phyloP scores from a whole-genome alignment of 164 flowering plant species.

The Litsea cubeba region DNA sequence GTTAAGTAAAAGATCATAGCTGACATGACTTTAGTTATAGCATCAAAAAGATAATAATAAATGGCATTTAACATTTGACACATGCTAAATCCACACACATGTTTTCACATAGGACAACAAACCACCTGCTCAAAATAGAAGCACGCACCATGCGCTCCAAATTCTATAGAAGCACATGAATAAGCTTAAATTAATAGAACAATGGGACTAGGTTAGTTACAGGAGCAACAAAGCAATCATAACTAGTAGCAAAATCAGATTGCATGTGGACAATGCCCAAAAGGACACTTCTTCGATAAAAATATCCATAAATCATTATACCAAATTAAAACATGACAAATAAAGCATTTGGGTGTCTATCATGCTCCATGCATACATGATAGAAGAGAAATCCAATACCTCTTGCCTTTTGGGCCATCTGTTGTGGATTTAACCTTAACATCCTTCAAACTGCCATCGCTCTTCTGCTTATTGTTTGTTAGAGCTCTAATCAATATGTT shows the following conservation, averaged over 20 bases:
- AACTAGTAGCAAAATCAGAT: not conserved
- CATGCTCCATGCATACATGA: conserved; percentile 4
- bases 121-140: no score
- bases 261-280: not conserved
- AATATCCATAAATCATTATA: not conserved
- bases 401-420: conserved; percentile 58
- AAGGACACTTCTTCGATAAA: no score
- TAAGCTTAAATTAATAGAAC: not conserved
- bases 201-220: not conserved
- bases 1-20: no score
- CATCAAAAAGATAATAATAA: no score
- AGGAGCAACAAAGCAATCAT: not conserved
- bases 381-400: conserved; percentile 34
- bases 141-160: no score
- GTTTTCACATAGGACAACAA: no score
- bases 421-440: conserved; percentile 34
- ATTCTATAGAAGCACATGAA: no score
- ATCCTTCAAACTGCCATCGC: conserved; percentile 47
- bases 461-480: conserved; percentile 52
- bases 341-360: not conserved
- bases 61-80: no score
- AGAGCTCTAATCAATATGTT: conserved; percentile 93
- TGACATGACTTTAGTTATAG: no score
- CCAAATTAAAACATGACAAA: not conserved
- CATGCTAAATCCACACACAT: no score